Evolutionary conservation across 2,329 filamentous ascomycete species (phyloP), one percentile per base, ranked within the genome.

Genomic region (Leptographium flavum): DNA sequence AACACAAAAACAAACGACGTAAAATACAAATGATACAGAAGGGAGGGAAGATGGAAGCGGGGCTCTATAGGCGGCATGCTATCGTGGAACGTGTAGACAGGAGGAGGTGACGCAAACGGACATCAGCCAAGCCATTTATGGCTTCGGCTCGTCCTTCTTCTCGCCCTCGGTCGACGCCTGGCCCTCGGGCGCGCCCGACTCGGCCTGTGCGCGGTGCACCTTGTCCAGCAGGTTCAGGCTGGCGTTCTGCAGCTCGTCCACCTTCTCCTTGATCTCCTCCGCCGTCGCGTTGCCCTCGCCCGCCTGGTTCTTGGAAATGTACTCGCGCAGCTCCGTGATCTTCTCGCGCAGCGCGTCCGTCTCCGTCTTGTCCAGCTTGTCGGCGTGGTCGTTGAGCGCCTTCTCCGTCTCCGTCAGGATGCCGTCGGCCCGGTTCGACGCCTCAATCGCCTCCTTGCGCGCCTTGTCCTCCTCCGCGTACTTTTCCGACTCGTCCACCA

Each of bases 371-470:
- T 96, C 90, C 45, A 98, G 82, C 67, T 81, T 88, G 66, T 95
- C 88, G 61, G 92, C 81, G 57, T 87, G 92, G 70, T 96, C 92
- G 75, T 90, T 94, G 54, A 98, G 78, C 30, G 90, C 88, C 76
- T 94, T 94, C 77, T 96, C 90, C 47, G 92, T 96, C 63, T 96
- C 92, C 73, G 93, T 95, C 58, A 95, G 69, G 52, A 95, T 87
- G 61, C 82, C 87, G 73, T 98, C 92, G 53, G 92, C 88, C 56
- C 87, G 85, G 82, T 98, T 98, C 74, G 90, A 87, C 58, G 87
- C 76, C 75, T 98, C 92, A 54, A 96, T 98, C 56, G 87, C 76
- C 55, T 76, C 69, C 82, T 94, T 96, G 73, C 90, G 88, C 73
- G 93, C 87, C 81, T 95, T 95, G 66, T 96, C 90, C 55, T 80